These are phyloP conservation scores for Ceratocystis lukuohia DNA, from an alignment of 2,329 filamentous ascomycete species.

Conservation along the genomic window DNA sequence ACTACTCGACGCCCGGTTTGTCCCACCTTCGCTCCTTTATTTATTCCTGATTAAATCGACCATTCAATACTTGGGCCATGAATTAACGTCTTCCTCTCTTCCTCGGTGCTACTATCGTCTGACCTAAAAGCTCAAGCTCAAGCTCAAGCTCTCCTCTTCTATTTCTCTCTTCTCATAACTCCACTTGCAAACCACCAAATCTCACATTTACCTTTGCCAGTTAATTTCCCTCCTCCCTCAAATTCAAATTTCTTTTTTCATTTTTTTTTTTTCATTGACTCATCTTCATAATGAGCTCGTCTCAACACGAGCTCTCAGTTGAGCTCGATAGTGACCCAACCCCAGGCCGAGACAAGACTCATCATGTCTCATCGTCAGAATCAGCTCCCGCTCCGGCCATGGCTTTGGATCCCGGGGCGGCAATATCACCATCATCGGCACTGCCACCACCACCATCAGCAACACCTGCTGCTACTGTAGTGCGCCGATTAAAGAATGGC, in stretches of 20 bases:
- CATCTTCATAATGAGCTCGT: conserved; percentile 3
- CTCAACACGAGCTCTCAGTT: not conserved
- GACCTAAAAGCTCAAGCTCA: not conserved
- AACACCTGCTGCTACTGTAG: not conserved
- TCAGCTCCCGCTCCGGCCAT: not conserved
- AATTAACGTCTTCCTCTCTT: not conserved
- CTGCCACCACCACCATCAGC: not conserved
- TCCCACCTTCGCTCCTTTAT: not conserved
- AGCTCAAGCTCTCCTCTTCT: not conserved
- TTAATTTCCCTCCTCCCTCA: not conserved
- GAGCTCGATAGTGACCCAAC: not conserved
- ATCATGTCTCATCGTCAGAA: not conserved
- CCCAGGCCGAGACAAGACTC: not conserved
- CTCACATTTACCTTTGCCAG: not conserved
- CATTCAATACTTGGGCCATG: not conserved
- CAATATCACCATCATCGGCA: not conserved
- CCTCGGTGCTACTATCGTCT: conserved; percentile 5
- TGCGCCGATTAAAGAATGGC: conserved; percentile 17
- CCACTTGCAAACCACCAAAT: not conserved
- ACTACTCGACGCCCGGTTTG: not conserved
- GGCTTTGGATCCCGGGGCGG: not conserved
- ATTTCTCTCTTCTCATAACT: not conserved
- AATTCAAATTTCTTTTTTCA: not conserved
- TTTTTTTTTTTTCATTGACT: not conserved
- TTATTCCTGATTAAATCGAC: conserved; percentile 1